Conservation (phyloP, 352 stramenopile genomes). For the Phytophthora multivora region DNA sequence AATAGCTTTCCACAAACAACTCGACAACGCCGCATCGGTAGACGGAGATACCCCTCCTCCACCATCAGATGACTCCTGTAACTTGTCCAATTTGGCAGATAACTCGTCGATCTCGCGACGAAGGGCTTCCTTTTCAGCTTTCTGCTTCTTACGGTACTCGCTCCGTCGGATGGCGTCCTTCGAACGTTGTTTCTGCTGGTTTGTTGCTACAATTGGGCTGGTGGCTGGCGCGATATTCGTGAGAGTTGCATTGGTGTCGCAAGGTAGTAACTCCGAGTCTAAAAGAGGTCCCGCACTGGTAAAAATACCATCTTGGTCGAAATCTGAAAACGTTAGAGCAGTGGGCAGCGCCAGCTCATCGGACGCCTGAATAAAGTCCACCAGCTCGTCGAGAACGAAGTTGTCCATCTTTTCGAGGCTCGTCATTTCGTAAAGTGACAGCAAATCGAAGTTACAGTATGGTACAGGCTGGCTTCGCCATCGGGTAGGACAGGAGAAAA, state of each 20-base stretch:
- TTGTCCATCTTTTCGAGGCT: conserved; percentile 32
- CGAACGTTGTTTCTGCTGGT: conserved; percentile 12
- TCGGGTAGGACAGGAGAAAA: conserved; percentile 28
- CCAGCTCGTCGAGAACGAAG: conserved; percentile 30
- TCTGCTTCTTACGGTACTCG: conserved; percentile 42
- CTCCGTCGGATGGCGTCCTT: conserved; percentile 40
- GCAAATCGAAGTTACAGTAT: neutral
- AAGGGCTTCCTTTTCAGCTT: conserved; percentile 40
- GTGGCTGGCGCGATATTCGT: neutral
- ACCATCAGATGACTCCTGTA: conserved; percentile 17
- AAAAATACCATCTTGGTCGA: conserved; percentile 3
- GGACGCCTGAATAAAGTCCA: conserved; percentile 29
- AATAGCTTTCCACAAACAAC: conserved; percentile 38
- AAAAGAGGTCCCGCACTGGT: conserved; percentile 2
- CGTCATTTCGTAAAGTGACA: conserved; percentile 25
- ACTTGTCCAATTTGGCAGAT: conserved; percentile 27
- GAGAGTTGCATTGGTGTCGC: neutral
- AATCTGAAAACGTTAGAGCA: conserved; percentile 5
- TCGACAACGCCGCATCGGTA: conserved; percentile 26
- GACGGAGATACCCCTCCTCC: conserved; percentile 5
- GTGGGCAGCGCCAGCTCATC: conserved; percentile 22
- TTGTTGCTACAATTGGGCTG: neutral
- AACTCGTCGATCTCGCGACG: conserved; percentile 35
- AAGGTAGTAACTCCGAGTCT: neutral
- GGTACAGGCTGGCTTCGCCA: conserved; percentile 7